Conservation (phyloP, 805 yeast species). For the Starmerella apis region DNA sequence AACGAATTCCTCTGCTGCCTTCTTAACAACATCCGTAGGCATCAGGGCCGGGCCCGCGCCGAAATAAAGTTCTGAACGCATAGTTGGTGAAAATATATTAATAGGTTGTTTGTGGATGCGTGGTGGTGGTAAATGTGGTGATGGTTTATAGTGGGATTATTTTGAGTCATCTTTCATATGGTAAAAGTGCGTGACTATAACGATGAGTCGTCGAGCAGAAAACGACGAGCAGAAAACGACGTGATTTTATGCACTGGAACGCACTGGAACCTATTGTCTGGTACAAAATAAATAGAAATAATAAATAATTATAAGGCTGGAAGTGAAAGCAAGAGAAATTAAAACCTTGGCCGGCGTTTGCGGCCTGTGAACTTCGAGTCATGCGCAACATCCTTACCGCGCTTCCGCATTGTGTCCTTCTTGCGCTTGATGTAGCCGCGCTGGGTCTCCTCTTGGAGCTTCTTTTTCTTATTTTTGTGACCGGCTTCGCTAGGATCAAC, state of each 20-base stretch:
- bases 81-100: background rate
- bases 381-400: conserved; percentile 78
- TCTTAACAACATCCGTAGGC: conserved; percentile 72
- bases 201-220: no score
- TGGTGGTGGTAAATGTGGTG: background rate
- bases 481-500: conserved; percentile 44
- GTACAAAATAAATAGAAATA: conserved; percentile 12
- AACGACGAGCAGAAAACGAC: no score
- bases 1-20: conserved; percentile 76
- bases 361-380: conserved; percentile 92
- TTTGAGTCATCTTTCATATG: background rate
- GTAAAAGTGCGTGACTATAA: no score
- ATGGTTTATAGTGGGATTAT: background rate
- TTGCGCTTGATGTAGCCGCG: conserved; percentile 79
- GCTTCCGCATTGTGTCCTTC: conserved; percentile 83
- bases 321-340: conserved; percentile 11
- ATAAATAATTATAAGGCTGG: background rate
- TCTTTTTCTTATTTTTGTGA: conserved; percentile 29
- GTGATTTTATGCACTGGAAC: no score
- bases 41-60: conserved; percentile 99
- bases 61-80: conserved; percentile 43
- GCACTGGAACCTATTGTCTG: background rate
- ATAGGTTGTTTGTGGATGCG: background rate
- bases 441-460: conserved; percentile 54
- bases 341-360: conserved; percentile 59